phyloP scores from a whole-genome alignment of 805 yeast genomes.

The fission yeast (Schizosaccharomyces pombe) region DNA sequence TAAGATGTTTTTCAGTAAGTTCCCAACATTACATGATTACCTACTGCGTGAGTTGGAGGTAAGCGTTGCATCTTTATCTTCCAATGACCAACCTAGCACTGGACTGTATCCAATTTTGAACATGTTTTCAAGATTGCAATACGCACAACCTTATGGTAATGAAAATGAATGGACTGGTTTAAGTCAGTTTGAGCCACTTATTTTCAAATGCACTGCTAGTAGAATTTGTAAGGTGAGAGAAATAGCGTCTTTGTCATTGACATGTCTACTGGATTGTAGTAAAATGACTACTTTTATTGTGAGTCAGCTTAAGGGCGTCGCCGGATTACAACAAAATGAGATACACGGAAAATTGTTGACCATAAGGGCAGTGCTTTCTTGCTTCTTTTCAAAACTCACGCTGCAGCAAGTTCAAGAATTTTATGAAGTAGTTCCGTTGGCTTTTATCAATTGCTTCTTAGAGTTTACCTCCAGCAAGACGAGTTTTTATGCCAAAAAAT shows the following conservation, averaged over 20 bases:
- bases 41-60: neutral
- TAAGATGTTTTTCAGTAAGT: neutral
- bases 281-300: conserved; percentile 15
- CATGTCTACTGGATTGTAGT: conserved; percentile 22
- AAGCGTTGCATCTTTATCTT: neutral
- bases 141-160: neutral
- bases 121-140: conserved; percentile 2
- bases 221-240: conserved; percentile 68
- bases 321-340: conserved; percentile 19
- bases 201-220: conserved; percentile 27
- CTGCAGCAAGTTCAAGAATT: neutral
- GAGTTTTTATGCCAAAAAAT: neutral
- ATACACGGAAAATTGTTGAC: conserved; percentile 41
- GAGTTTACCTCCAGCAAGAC: conserved; percentile 1
- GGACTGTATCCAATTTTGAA: conserved; percentile 3
- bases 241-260: conserved; percentile 52
- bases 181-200: conserved; percentile 16
- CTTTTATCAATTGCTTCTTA: conserved; percentile 4
- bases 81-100: neutral
- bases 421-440: neutral
- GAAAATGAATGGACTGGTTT: neutral
- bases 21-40: neutral
- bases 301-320: conserved; percentile 12
- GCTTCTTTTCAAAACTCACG: neutral
- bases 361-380: conserved; percentile 12